These are phyloP conservation scores for Starmerella ratchasimensis DNA, from an alignment of 805 yeast genomes.

Conservation along the genomic window DNA sequence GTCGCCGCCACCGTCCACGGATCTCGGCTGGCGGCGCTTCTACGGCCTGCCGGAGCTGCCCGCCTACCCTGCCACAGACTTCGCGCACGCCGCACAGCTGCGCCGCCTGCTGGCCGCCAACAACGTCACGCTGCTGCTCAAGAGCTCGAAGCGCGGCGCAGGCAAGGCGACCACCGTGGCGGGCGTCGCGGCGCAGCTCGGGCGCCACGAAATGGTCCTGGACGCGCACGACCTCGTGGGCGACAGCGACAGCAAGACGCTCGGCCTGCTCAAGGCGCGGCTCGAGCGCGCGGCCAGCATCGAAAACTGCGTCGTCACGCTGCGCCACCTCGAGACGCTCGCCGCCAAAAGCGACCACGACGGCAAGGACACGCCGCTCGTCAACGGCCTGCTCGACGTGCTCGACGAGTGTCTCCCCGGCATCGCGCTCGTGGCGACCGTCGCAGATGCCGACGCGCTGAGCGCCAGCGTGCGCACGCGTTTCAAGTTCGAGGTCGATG, in stretches of 20 bases:
- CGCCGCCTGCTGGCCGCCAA: constrained; percentile 42
- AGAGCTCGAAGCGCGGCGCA: constrained; percentile 57
- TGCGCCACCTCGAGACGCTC: constrained; percentile 63
- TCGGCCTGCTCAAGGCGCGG: constrained; percentile 66
- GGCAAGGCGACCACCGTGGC: constrained; percentile 62
- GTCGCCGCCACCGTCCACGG: constrained; percentile 21
- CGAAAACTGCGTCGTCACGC: constrained; percentile 36
- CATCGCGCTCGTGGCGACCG: constrained; percentile 50
- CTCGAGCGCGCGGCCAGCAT: constrained; percentile 45
- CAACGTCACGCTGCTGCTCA: constrained; percentile 40
- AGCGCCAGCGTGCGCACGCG: constrained; percentile 52
- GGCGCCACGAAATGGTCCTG: constrained; percentile 51
- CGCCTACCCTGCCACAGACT: constrained; percentile 28
- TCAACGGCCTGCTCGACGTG: constrained; percentile 40
- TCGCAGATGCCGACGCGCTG: constrained; percentile 52
- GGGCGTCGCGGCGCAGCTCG: constrained; percentile 42
- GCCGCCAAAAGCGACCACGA: constrained; percentile 53
- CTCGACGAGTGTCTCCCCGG: constrained; percentile 32
- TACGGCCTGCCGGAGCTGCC: constrained; percentile 31
- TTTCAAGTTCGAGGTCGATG: constrained; percentile 61
- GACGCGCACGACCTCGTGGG: constrained; percentile 57
- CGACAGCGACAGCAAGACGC: constrained; percentile 62
- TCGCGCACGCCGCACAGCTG: constrained; percentile 39
- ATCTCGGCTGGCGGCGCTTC: constrained; percentile 35
- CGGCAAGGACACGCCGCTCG: constrained; percentile 29